phyloP scores from a whole-genome alignment of 1,284 basidiomycete species.

The Marasmius sp. region DNA sequence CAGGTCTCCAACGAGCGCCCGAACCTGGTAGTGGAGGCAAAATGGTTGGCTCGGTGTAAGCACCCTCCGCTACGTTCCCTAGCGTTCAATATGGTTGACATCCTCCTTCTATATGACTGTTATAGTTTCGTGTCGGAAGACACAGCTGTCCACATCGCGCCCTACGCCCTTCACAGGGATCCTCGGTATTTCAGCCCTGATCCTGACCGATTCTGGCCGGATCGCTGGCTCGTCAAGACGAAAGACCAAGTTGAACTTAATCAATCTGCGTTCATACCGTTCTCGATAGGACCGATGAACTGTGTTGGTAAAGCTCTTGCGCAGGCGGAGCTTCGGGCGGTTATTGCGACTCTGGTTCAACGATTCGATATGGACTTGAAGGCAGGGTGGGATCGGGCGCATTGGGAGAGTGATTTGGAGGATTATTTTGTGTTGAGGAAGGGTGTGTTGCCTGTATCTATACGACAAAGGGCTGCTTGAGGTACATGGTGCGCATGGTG shows the following conservation, averaged over 20 bases:
- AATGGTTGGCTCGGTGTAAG: slow-evolving; percentile 6
- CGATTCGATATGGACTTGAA: slow-evolving; percentile 29
- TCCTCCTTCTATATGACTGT: not conserved
- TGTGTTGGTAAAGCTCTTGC: slow-evolving; percentile 34
- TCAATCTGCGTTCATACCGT: slow-evolving; percentile 29
- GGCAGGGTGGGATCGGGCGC: slow-evolving; percentile 22
- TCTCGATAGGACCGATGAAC: slow-evolving; percentile 32
- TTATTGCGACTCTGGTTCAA: slow-evolving; percentile 27
- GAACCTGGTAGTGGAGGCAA: slow-evolving; percentile 3
- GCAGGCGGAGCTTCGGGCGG: slow-evolving; percentile 27
- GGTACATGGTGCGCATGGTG: too few species aligned
- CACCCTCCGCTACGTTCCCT: not conserved
- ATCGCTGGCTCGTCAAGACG: slow-evolving; percentile 35
- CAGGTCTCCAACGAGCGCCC: slow-evolving; percentile 3
- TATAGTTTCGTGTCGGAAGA: slow-evolving; percentile 39
- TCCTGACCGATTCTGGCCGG: slow-evolving; percentile 40
- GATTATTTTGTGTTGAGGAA: slow-evolving; percentile 29
- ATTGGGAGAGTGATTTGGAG: slow-evolving; percentile 28
- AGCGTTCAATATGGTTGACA: not conserved
- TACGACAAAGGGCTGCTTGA: not conserved
- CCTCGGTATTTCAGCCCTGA: slow-evolving; percentile 40
- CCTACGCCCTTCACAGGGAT: slow-evolving; percentile 40
- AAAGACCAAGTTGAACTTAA: slow-evolving; percentile 19
- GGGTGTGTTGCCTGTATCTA: slow-evolving; percentile 24
- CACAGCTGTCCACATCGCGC: slow-evolving; percentile 37